Base-by-base conservation (phyloP, 768 basidiomycete species). In the Amanita muscaria region DNA sequence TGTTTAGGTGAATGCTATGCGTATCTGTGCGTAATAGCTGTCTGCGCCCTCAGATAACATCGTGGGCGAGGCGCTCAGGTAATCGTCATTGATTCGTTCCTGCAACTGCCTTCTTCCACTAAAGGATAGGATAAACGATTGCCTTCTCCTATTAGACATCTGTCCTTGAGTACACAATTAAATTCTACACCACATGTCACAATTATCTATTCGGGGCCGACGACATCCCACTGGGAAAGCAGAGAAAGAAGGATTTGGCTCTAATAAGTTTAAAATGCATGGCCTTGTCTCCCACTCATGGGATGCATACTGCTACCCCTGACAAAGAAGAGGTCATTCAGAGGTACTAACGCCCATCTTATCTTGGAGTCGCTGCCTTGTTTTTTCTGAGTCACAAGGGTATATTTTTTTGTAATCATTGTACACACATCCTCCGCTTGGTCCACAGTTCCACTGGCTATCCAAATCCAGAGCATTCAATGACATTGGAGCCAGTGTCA, bases 231-330 rank as follows among this genome's bases (percentile, higher is more conserved):
- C 44, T 34, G 37, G 44, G 10, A n/a, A 27, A 27, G 12, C 44
- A 38, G 44, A 45, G 36, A 34, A 5, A 10, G 44, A 30, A 45
- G 44, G 19, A 38, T 37, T 18, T 45, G 29, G 44, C n/a, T n/a
- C n/a, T n/a, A n/a, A n/a, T n/a, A n/a, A n/a, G n/a, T n/a, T n/a
- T n/a, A n/a, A n/a, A n/a, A n/a, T n/a, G n/a, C n/a, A n/a, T n/a
- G n/a, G n/a, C n/a, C n/a, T n/a, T n/a, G 12, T 29, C 6, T 6
- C 27, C 12, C 36, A 45, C 35, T 27, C 33, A 33, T 23, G 32
- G 21, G 16, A 25, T 15, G 22, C 35, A 34, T 44, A 10, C n/a
- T 21, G 19, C 14, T 21, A 33, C 40, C 18, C 14, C 23, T 16
- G 16, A 34, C 31, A 44, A 44, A n/a, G 22, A 25, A 30, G 19